phyloP scores from a whole-genome alignment of 805 yeast genomes.

The Torulaspora gathmanii region DNA sequence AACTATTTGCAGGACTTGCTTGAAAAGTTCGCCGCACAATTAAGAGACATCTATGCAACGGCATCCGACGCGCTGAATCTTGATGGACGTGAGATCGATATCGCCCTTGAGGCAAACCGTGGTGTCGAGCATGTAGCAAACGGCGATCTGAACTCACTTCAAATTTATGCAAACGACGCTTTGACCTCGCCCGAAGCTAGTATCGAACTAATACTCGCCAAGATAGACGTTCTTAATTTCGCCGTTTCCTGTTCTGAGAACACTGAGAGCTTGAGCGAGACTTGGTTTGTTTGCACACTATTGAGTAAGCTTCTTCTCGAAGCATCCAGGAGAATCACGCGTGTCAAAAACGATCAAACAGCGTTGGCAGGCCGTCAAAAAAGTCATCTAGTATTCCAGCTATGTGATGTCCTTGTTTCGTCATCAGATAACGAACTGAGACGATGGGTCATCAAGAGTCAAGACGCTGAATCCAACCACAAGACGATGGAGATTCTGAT shows the following conservation, averaged over 20 bases:
- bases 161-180: constrained; percentile 4
- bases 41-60: constrained; percentile 17
- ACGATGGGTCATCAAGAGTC: constrained; percentile 19
- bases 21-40: constrained; percentile 16
- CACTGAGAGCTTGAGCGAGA: neutral
- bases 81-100: constrained; percentile 13
- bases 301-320: constrained; percentile 17
- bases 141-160: constrained; percentile 13
- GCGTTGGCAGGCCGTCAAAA: constrained; percentile 18
- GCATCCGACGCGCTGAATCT: neutral
- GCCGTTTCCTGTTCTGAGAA: constrained; percentile 14
- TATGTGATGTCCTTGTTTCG: constrained; percentile 23
- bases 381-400: constrained; percentile 27
- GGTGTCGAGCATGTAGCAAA: constrained; percentile 13
- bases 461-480: neutral
- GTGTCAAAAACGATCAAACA: constrained; percentile 12
- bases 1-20: constrained; percentile 22
- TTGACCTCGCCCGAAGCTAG: neutral
- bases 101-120: constrained; percentile 15
- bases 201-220: constrained; percentile 16
- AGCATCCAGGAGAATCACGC: constrained; percentile 16
- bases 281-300: constrained; percentile 24
- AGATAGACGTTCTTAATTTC: constrained; percentile 20
- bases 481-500: constrained; percentile 17
- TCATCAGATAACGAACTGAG: constrained; percentile 28